Conservation (phyloP, 768 basidiomycete genomes). For the Fibroporia radiculosa region DNA sequence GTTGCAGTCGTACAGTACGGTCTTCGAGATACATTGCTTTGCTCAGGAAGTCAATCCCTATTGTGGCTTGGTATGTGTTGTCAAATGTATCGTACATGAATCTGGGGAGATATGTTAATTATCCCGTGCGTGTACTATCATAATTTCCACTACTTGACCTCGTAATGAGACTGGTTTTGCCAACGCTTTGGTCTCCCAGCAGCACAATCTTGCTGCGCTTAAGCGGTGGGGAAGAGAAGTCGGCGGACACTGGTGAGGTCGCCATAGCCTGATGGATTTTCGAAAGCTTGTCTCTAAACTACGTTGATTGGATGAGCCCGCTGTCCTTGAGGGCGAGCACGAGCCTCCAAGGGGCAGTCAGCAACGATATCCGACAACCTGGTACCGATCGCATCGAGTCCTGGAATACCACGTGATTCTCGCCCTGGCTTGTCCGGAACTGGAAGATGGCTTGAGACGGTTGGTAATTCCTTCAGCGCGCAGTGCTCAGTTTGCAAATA, state of each 20-base stretch:
- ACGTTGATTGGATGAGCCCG: neutral
- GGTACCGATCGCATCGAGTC: too few species aligned
- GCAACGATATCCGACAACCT: too few species aligned
- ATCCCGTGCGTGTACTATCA: neutral
- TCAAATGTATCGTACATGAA: slow-evolving; percentile 99
- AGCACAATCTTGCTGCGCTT: slow-evolving; percentile 97
- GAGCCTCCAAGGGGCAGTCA: too few species aligned
- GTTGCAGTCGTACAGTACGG: slow-evolving; percentile 90
- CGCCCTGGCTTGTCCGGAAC: too few species aligned
- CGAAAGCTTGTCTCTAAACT: neutral
- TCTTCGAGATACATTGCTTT: slow-evolving; percentile 99
- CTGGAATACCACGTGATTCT: too few species aligned
- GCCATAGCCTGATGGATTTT: slow-evolving; percentile 15
- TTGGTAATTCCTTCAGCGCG: too few species aligned
- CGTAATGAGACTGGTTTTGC: slow-evolving; percentile 98
- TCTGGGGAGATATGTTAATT: slow-evolving; percentile 34
- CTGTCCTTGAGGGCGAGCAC: too few species aligned
- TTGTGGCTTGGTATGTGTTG: slow-evolving; percentile 97
- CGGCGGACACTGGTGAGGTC: slow-evolving; percentile 65
- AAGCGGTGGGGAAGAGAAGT: slow-evolving; percentile 82
- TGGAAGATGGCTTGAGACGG: too few species aligned
- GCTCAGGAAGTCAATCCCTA: slow-evolving; percentile 98
- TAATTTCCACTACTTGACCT: slow-evolving; percentile 37
- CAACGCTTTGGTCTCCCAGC: slow-evolving; percentile 95
- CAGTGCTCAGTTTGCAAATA: too few species aligned